Conservation (phyloP, 2,329 filamentous ascomycete genomes). For the Phialocephala subalpina region DNA sequence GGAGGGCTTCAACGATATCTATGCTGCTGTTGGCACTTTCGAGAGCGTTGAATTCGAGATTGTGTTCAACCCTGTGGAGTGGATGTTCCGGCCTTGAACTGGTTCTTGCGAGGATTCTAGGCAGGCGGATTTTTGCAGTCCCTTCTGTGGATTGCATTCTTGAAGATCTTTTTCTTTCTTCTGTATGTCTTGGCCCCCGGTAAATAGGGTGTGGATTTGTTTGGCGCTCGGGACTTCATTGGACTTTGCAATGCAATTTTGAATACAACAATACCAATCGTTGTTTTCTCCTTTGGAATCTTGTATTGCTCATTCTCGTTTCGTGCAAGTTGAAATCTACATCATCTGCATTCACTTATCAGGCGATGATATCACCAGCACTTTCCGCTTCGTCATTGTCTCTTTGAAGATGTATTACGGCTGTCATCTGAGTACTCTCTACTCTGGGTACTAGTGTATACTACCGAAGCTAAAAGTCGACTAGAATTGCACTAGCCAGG, state of each 20-base stretch:
- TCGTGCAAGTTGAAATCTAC: no score
- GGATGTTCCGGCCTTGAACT: constrained; percentile 56
- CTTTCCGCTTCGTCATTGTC: no score
- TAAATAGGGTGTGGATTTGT: neutral
- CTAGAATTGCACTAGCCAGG: neutral
- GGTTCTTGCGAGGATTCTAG: neutral
- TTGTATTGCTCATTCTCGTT: neutral
- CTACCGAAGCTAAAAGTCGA: no score
- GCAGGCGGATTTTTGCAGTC: neutral
- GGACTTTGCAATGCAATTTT: neutral
- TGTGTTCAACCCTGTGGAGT: constrained; percentile 64
- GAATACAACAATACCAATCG: neutral
- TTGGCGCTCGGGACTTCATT: neutral
- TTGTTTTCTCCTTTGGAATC: neutral
- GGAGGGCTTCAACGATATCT: constrained; percentile 75
- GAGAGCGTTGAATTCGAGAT: constrained; percentile 74
- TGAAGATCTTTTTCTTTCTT: neutral
- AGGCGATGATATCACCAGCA: no score
- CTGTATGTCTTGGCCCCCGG: neutral
- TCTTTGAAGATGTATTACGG: no score
- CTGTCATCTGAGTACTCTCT: no score
- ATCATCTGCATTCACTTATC: no score
- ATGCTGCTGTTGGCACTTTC: constrained; percentile 75
- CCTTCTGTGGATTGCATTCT: no score
- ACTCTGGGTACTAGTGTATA: no score